Base-by-base conservation (phyloP, 768 basidiomycete species). In the Suillus occidentalis region DNA sequence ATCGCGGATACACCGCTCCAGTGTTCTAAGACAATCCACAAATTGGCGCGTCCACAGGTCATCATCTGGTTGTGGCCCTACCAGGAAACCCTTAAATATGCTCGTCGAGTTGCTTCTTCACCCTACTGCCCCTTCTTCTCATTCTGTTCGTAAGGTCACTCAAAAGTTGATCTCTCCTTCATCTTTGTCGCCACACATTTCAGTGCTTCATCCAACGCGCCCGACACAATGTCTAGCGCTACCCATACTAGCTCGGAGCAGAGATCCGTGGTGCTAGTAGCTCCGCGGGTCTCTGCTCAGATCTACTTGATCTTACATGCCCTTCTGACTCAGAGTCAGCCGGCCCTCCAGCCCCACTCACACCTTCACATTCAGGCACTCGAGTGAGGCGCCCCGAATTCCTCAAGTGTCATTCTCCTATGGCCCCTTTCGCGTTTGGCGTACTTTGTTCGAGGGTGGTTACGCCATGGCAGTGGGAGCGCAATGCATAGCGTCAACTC, bases 341-440 rank as follows among this genome's bases (percentile, higher is more conserved):
- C 42, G n/a, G 12, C n/a, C 45, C 4, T 47, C 45, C 45, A 47
- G 9, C 20, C 45, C 45, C 4, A n/a, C 18, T 9, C 8, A 20
- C 43, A 8, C 9, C 43, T 9, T 4, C 20, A 43, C 43, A 12
- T 36, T 22, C n/a, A 9, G 4, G n/a, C 13, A 34, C 43, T 10
- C 43, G 1, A 9, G 10, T 18, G 2, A 16, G 37, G 45, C 4
- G 8, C 4, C 9, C 4, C 34, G 1, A 22, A 22, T 18, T 16
- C 9, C 13, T 7, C 40, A 18, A 6, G 6, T 50, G 34, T 13
- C n/a, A 31, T 6, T 8, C 12, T 2, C 72, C 1, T 6, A 57
- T 16, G 75, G 76, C 6, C 75, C 74, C 20, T 76, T 75, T 58
- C 71, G 67, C 43, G 56, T 77, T 36, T 8, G 69, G 13, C 18